Evolutionary conservation across 129 eudicot species (phyloP).

Genomic region (Tanacetum coccineum): DNA sequence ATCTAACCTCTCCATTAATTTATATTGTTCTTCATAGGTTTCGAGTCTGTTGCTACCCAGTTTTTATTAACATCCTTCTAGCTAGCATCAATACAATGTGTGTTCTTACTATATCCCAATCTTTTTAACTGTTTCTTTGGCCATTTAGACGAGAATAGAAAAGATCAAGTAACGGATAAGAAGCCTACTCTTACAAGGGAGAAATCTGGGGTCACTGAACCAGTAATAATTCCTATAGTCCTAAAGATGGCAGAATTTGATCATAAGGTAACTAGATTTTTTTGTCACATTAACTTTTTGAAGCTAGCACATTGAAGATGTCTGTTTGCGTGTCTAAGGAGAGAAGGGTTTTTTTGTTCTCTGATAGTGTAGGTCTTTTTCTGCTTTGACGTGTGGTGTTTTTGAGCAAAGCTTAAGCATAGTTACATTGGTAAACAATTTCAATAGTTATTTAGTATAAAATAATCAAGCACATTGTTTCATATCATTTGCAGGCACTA

Average conservation of each 20-base stretch:
- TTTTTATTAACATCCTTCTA: not conserved
- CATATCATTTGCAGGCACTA: constrained; percentile 58
- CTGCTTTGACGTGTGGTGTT: not conserved
- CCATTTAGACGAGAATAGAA: constrained; percentile 43
- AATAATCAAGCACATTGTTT: not conserved
- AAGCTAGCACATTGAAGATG: no score
- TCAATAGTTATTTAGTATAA: not conserved
- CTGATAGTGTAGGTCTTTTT: not conserved
- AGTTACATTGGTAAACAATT: not conserved
- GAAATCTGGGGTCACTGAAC: constrained; percentile 68
- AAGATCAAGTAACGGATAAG: constrained; percentile 44
- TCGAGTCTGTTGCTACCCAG: not conserved
- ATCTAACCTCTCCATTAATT: constrained; percentile 16
- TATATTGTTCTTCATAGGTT: constrained; percentile 15
- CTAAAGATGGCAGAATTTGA: constrained; percentile 26
- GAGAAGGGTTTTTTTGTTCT: not conserved
- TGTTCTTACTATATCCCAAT: not conserved
- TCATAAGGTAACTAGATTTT: constrained; percentile 59
- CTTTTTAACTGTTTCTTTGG: constrained; percentile 19
- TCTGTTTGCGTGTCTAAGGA: no score
- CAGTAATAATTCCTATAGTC: constrained; percentile 87
- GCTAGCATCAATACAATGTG: not conserved
- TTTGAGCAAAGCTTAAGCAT: no score
- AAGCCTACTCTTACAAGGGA: constrained; percentile 43
- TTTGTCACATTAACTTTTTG: not conserved